Base-by-base conservation (phyloP, 1,284 basidiomycete genomes). In the Athelia psychrophila region DNA sequence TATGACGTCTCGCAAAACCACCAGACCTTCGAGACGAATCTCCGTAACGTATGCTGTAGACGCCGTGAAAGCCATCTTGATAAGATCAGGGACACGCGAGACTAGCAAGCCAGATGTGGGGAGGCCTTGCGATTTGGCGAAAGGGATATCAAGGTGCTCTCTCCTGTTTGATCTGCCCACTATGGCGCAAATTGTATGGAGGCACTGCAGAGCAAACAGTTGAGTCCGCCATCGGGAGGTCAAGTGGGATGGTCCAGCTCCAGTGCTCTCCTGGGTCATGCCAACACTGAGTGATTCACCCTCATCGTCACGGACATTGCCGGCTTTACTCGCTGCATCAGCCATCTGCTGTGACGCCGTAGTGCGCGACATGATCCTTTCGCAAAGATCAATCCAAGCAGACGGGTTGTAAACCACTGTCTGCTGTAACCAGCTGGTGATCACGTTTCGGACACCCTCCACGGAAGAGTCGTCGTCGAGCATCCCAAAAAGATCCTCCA, bases 361-460 rank as follows among this genome's bases (percentile, higher is more conserved):
- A 16, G 90, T 91, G 9, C 88, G 78, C 4, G 90, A 86, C 92
- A 98, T 97, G 69, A 99, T 98, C 30, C 94, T 79, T 67, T 98
- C 95, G 64, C 96, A 99, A 1, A 99, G 77, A 64, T 97, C 95
- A 55, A 99, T 97, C 97, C 97, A 99, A 1, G 95, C 95, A 0
- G 89, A 93, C 0, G 97, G 95, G 55, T 95, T 93, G 50, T 91
- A 83, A 19, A 92, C 81, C 1, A 95, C 95, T 0, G 97, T 99
- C 68, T 98, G 95, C 56, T 90, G 84, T 10, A 99, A 77, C 97
- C 97, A 99, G 58, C 88, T 93, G n/a, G 82, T 78, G 60, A 99
- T 96, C 47, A 98, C 93, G 58, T 93, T 89, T 44, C 91, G 79
- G 24, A 99, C 93, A 2, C 96, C 96, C 56, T 95, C 91, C n/a